These are phyloP conservation scores for Lactifluus subvellereus DNA, from an alignment of 768 basidiomycete species.

Conservation along the genomic window DNA sequence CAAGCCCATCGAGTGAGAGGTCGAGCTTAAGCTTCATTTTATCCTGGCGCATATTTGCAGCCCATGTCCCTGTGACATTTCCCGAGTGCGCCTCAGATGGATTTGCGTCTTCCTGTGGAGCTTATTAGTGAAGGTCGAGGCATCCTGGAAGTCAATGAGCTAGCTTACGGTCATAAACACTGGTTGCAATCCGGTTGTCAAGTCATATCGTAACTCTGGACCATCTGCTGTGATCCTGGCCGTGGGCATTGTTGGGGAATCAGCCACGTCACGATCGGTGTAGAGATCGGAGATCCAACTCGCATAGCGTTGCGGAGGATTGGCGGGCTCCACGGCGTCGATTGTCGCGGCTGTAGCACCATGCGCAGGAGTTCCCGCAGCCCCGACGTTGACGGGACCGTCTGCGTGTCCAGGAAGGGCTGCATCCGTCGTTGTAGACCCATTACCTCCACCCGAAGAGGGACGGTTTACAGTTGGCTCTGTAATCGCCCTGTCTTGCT, in stretches of 20 bases:
- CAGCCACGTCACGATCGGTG: background rate
- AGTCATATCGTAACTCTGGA: background rate
- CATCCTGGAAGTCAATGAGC: background rate
- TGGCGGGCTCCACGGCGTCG: background rate
- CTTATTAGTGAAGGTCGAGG: background rate
- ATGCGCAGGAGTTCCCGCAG: background rate
- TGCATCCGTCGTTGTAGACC: background rate
- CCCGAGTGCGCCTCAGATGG: background rate
- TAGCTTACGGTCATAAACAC: background rate
- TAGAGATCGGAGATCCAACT: constrained; percentile 6
- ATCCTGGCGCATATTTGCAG: background rate
- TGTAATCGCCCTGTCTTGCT: background rate
- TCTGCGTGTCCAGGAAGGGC: background rate
- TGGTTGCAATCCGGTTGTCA: background rate
- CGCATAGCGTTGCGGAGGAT: background rate
- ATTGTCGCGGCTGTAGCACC: background rate
- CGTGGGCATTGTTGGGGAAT: background rate
- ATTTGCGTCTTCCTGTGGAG: background rate
- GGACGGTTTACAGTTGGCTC: background rate
- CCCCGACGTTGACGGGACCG: background rate
- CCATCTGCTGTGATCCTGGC: background rate
- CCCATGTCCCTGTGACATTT: constrained; percentile 10
- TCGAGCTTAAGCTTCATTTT: constrained; percentile 12
- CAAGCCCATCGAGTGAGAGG: constrained; percentile 11
- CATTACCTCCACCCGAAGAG: background rate